Evolutionary conservation across 2,329 filamentous ascomycete genomes (phyloP).

Genomic region (Phoma sp.): DNA sequence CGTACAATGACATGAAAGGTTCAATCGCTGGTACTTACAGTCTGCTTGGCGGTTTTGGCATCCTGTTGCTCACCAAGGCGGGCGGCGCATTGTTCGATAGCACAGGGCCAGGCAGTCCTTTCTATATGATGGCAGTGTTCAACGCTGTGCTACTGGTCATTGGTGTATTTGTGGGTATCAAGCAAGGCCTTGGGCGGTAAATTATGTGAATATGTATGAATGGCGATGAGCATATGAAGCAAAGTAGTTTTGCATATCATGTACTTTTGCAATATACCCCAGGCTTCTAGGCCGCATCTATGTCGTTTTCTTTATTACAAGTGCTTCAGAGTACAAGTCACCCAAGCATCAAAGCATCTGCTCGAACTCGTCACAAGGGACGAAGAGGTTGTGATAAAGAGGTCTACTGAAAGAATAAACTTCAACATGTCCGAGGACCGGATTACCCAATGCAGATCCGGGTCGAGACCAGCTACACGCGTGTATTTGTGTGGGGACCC

Average conservation of each 20-base stretch:
- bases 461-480: constrained; percentile 17
- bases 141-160: constrained; percentile 73
- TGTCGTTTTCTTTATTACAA: too few species aligned
- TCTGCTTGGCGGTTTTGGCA: constrained; percentile 86
- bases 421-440: background rate
- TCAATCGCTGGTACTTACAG: constrained; percentile 95
- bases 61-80: constrained; percentile 87
- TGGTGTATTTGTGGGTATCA: constrained; percentile 26
- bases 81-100: constrained; percentile 86
- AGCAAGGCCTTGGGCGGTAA: constrained; percentile 18
- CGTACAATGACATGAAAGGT: constrained; percentile 74
- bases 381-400: too few species aligned
- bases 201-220: too few species aligned
- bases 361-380: background rate
- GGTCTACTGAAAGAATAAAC: background rate
- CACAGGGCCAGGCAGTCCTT: constrained; percentile 76
- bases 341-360: background rate
- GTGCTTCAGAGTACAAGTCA: too few species aligned
- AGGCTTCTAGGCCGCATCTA: background rate
- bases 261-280: constrained; percentile 6
- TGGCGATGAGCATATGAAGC: background rate
- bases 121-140: constrained; percentile 92
- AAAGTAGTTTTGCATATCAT: background rate
- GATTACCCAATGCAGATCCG: constrained; percentile 11
- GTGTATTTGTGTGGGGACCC: constrained; percentile 15